A percentile compares a stretch with the other conserved stretches of the same genome.
phyloP scores from a whole-genome alignment of 139 green algal genomes.

The Chlamydomonas urium region DNA sequence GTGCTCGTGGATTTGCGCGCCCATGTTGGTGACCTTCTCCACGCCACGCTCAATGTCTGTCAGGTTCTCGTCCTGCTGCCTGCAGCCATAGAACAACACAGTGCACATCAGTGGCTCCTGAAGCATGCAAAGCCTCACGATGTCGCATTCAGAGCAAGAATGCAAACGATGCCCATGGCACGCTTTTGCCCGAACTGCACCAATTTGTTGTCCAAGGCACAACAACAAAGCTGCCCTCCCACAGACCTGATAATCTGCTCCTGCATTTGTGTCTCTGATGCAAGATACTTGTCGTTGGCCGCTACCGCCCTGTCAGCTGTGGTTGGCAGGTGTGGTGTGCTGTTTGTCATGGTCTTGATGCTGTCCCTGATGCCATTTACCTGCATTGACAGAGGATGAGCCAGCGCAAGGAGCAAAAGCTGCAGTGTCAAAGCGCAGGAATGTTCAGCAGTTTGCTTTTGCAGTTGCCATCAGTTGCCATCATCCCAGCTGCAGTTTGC shows the following conservation, averaged over 20 bases:
- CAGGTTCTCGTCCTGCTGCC: neutral
- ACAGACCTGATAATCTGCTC: slow-evolving; percentile 2
- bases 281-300: neutral
- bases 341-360: slow-evolving; percentile 3
- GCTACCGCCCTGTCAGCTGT: neutral
- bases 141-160: too few species aligned
- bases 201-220: too few species aligned
- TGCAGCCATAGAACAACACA: neutral
- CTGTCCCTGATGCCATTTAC: slow-evolving; percentile 2
- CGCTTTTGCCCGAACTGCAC: too few species aligned
- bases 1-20: neutral
- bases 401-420: neutral
- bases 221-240: too few species aligned
- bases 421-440: neutral
- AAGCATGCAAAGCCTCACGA: too few species aligned
- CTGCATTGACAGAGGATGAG: too few species aligned
- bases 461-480: neutral
- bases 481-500: neutral
- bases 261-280: neutral
- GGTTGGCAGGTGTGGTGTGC: neutral
- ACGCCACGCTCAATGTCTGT: neutral
- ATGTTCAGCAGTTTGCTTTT: neutral
- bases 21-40: slow-evolving; percentile 3
- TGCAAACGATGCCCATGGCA: too few species aligned
- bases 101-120: too few species aligned